A percentile compares a stretch with the other conserved stretches of the same genome.
These are phyloP conservation scores for Neophaeococcomyces mojaviensis DNA, from an alignment of 2,329 filamentous ascomycete genomes.

Conservation along the genomic window DNA sequence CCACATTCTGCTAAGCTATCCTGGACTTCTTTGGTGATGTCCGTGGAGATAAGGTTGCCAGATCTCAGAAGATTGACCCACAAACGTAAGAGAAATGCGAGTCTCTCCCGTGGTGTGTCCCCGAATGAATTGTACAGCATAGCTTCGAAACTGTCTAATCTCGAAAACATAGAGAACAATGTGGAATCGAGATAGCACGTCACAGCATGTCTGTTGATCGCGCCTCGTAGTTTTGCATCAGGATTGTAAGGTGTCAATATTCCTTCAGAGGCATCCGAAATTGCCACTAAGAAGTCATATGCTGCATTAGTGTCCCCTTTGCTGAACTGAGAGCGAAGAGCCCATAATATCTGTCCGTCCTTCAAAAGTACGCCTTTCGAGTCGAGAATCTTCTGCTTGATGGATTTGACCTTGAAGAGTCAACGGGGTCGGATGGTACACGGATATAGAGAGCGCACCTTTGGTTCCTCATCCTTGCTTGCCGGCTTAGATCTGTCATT, in stretches of 20 bases:
- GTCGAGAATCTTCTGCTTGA: constrained; percentile 46
- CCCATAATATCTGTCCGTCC: constrained; percentile 57
- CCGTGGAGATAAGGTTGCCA: constrained; percentile 75
- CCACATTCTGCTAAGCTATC: constrained; percentile 76
- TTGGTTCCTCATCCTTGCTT: constrained; percentile 16
- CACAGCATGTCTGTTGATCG: constrained; percentile 74
- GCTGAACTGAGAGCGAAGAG: constrained; percentile 55
- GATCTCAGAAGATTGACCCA: constrained; percentile 90
- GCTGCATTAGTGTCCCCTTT: constrained; percentile 66
- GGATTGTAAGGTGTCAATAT: constrained; percentile 69
- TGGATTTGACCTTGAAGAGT: constrained; percentile 40
- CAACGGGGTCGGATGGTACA: not conserved
- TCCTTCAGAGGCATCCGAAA: constrained; percentile 74
- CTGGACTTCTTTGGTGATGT: constrained; percentile 81
- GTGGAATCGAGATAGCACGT: constrained; percentile 94
- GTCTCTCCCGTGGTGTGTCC: constrained; percentile 62
- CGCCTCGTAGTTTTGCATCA: constrained; percentile 66
- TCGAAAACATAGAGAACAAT: constrained; percentile 91
- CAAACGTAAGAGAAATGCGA: constrained; percentile 71
- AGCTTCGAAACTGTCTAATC: constrained; percentile 82
- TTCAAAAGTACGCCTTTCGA: constrained; percentile 50
- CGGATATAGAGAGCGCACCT: constrained; percentile 9
- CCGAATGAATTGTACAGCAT: constrained; percentile 76
- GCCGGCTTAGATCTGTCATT: constrained; percentile 10
- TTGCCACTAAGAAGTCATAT: constrained; percentile 66